A percentile compares a stretch with the other conserved stretches of the same genome.
Evolutionary conservation across 306 rosid genomes (phyloP).

Genomic region (Vicia villosa): DNA sequence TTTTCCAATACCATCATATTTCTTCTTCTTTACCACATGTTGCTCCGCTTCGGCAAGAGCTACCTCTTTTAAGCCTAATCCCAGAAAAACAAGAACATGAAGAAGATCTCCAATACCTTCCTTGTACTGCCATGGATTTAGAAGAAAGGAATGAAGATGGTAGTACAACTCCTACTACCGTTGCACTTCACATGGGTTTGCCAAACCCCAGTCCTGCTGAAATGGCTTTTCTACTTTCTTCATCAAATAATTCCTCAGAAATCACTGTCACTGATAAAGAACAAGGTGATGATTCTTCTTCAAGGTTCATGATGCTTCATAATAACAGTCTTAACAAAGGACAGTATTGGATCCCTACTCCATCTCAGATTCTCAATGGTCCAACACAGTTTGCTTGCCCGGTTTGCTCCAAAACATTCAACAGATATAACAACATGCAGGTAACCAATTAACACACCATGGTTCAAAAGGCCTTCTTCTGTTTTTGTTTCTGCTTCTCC

Average conservation of each 20-base stretch:
- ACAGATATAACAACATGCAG: slow-evolving; percentile 99
- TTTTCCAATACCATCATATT: slow-evolving; percentile 22
- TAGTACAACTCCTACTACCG: slow-evolving; percentile 49
- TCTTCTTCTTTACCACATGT: slow-evolving; percentile 50
- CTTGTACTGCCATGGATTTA: slow-evolving; percentile 50
- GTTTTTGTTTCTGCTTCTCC: slow-evolving; percentile 32
- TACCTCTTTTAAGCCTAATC: slow-evolving; percentile 65
- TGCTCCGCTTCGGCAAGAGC: slow-evolving; percentile 83
- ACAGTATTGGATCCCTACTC: slow-evolving; percentile 94
- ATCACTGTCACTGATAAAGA: slow-evolving; percentile 6
- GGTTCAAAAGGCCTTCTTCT: background rate
- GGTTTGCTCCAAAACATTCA: slow-evolving; percentile 95
- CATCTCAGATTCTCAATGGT: slow-evolving; percentile 99
- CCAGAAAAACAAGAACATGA: slow-evolving; percentile 41
- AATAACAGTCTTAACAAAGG: slow-evolving; percentile 58
- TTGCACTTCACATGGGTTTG: slow-evolving; percentile 95
- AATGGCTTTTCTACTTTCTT: slow-evolving; percentile 73
- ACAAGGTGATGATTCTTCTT: slow-evolving; percentile 40
- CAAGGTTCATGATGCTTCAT: slow-evolving; percentile 40
- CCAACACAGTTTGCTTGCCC: slow-evolving; percentile 51
- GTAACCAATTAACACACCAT: slow-evolving; percentile 32
- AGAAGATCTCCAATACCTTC: background rate
- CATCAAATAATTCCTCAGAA: slow-evolving; percentile 36
- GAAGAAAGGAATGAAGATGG: slow-evolving; percentile 11
- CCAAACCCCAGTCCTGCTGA: slow-evolving; percentile 96